Evolutionary conservation across 1,284 basidiomycete genomes (phyloP).

Genomic region (Hemileia vastatrix): DNA sequence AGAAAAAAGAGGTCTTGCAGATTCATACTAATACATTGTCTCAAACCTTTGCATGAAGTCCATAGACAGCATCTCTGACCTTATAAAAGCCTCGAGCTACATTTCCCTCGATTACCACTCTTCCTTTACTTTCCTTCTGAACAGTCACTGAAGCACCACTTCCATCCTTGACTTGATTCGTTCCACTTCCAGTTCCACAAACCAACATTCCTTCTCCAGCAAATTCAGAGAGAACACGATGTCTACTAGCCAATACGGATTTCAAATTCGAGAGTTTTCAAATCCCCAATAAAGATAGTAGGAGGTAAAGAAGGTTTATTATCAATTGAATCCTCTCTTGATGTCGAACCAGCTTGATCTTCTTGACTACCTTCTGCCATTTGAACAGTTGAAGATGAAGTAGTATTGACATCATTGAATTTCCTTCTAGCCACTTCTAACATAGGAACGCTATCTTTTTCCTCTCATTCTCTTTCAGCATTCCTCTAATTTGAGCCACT

Average conservation of each 20-base stretch:
- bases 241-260: constrained; percentile 58
- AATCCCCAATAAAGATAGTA: constrained; percentile 88
- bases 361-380: constrained; percentile 42
- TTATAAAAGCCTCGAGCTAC: constrained; percentile 77
- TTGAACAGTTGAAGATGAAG: constrained; percentile 15
- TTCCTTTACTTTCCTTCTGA: constrained; percentile 67
- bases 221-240: constrained; percentile 79
- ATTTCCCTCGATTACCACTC: constrained; percentile 74
- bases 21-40: too few relatives aligned
- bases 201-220: constrained; percentile 90
- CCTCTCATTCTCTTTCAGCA: too few relatives aligned
- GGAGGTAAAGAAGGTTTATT: constrained; percentile 65
- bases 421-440: constrained; percentile 27
- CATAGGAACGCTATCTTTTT: constrained; percentile 25
- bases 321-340: background rate
- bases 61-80: constrained; percentile 77
- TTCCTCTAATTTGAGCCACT: constrained; percentile 81
- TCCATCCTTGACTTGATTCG: constrained; percentile 26
- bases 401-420: constrained; percentile 16
- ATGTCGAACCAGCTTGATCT: constrained; percentile 27
- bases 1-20: too few relatives aligned
- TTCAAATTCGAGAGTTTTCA: constrained; percentile 78
- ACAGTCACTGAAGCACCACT: constrained; percentile 68
- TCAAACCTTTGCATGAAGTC: too few relatives aligned
- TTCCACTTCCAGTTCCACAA: constrained; percentile 56